phyloP scores from a whole-genome alignment of 176 grass and related monocot genomes.

The Paspalum notatum region DNA sequence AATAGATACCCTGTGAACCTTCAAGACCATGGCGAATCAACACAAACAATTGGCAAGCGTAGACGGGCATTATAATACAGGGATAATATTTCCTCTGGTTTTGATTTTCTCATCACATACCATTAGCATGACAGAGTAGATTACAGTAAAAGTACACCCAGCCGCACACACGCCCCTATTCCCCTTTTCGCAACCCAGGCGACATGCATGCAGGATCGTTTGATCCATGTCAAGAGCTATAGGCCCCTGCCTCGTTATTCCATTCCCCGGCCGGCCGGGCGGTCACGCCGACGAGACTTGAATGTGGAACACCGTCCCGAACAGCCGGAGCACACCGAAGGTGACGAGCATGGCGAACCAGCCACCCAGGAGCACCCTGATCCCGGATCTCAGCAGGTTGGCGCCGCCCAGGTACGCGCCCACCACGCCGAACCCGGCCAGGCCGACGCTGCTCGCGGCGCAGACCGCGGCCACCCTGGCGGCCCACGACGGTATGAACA shows the following conservation, averaged over 20 bases:
- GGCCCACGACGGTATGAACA: slow-evolving; percentile 40
- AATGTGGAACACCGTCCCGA: slow-evolving; percentile 57
- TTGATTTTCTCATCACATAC: background rate
- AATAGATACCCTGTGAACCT: background rate
- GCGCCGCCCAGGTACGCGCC: slow-evolving; percentile 75
- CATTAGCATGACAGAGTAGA: slow-evolving; percentile 13
- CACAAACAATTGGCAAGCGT: background rate
- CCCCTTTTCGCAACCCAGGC: background rate
- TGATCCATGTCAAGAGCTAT: background rate
- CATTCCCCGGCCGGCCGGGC: background rate
- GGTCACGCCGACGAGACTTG: slow-evolving; percentile 41
- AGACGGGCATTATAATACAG: background rate
- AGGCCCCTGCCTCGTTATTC: slow-evolving; percentile 19
- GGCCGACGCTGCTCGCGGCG: slow-evolving; percentile 56
- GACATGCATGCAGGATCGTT: background rate
- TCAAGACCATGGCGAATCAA: background rate
- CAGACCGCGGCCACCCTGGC: slow-evolving; percentile 59
- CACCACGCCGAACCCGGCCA: slow-evolving; percentile 61
- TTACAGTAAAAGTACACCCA: background rate
- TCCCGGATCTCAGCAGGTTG: slow-evolving; percentile 39
- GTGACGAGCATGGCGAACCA: slow-evolving; percentile 90
- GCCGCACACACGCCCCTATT: background rate
- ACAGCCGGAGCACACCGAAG: slow-evolving; percentile 69
- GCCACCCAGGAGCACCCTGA: slow-evolving; percentile 74
- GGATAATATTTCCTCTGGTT: background rate